phyloP scores from a whole-genome alignment of 176 grass and related monocot species.

The Triticum aestivum region DNA sequence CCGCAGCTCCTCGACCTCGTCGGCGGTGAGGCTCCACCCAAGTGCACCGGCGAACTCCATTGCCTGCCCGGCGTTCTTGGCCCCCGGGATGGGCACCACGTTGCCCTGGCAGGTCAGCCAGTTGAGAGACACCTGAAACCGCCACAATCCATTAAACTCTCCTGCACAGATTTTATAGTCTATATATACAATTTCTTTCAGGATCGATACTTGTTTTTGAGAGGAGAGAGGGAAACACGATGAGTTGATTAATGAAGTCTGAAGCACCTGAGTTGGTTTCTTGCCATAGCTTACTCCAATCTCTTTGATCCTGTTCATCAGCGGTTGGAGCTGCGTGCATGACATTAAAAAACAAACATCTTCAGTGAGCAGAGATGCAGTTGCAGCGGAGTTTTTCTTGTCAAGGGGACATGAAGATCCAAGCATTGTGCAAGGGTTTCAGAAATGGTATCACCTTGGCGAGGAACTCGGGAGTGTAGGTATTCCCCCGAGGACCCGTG shows the following conservation, averaged over 20 bases:
- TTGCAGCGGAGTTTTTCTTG: not conserved
- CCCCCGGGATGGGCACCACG: conserved; percentile 92
- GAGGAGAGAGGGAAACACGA: not conserved
- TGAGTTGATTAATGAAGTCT: not conserved
- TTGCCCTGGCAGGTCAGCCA: conserved; percentile 91
- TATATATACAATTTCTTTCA: not conserved
- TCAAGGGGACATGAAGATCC: not conserved
- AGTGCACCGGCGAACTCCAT: conserved; percentile 57
- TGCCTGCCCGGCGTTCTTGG: conserved; percentile 71
- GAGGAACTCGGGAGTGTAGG: conserved; percentile 51
- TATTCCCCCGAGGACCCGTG: conserved; percentile 25
- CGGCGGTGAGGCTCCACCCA: conserved; percentile 48
- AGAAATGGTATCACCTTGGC: conserved; percentile 21
- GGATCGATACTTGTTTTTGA: not conserved
- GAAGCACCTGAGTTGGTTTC: conserved; percentile 75
- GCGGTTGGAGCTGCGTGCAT: conserved; percentile 70
- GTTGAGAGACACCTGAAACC: conserved; percentile 74
- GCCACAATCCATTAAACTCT: not conserved
- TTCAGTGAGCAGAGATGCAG: not conserved
- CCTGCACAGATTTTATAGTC: not conserved
- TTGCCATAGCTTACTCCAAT: conserved; percentile 78
- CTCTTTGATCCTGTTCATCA: conserved; percentile 78
- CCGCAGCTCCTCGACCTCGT: conserved; percentile 57
- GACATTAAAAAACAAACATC: not conserved
- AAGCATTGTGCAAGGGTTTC: not conserved